phyloP scores from a whole-genome alignment of 257 asterid genomes.

The Nicotiana knightiana region DNA sequence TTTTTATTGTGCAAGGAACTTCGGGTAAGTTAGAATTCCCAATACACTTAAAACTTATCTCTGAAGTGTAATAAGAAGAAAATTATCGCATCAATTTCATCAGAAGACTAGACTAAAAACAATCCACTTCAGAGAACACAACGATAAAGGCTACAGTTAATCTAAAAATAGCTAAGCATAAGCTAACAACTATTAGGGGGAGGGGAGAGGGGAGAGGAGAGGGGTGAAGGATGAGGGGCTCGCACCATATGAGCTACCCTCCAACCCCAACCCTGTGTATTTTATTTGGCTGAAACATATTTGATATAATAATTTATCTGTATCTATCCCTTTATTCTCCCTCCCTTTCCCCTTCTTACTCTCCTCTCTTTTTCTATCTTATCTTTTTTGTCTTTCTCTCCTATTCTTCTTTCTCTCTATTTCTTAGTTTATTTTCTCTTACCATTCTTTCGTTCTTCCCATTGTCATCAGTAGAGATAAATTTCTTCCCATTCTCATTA shows the following conservation, averaged over 20 bases:
- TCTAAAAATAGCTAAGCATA: background rate
- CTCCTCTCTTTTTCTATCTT: background rate
- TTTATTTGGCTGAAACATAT: background rate
- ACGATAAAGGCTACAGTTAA: background rate
- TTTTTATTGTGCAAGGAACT: background rate
- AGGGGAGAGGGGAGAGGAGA: too few relatives aligned
- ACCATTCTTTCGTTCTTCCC: background rate
- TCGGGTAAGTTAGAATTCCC: background rate
- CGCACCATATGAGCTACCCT: background rate
- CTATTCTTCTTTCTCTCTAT: background rate
- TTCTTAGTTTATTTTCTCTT: background rate
- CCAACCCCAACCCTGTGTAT: background rate
- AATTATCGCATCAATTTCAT: background rate
- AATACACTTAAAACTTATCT: background rate
- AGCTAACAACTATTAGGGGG: background rate
- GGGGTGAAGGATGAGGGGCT: background rate
- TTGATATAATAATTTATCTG: background rate
- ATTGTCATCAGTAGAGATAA: background rate
- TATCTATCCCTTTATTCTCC: background rate
- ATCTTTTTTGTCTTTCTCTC: background rate
- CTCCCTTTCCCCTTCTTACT: background rate
- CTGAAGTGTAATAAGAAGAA: background rate
- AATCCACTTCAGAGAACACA: background rate
- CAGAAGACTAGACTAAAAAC: background rate
- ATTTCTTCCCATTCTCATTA: background rate